Conservation (phyloP, 768 basidiomycete species). For the Polyporus arcularius region DNA sequence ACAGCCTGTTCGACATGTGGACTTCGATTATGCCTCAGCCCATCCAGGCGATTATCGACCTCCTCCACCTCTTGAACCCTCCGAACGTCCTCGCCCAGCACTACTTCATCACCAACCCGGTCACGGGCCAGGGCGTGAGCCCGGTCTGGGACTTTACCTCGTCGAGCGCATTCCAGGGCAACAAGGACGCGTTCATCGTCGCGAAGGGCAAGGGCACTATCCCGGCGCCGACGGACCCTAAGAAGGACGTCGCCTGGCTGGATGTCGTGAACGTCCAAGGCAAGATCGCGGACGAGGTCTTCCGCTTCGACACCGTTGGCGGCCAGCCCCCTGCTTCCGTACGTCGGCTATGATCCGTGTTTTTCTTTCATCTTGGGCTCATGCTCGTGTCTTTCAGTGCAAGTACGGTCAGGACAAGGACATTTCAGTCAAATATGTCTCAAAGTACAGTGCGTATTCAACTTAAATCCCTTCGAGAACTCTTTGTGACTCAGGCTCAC, state of each 20-base stretch:
- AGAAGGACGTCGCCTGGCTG: conserved; percentile 39
- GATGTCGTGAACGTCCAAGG: conserved; percentile 31
- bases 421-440: conserved; percentile 28
- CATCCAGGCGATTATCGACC: conserved; percentile 25
- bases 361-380: background rate
- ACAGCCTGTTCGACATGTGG: conserved; percentile 20
- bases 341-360: background rate
- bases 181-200: conserved; percentile 28
- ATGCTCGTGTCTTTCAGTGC: conserved; percentile 18
- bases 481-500: background rate
- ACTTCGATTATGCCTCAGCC: conserved; percentile 7
- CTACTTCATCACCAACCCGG: conserved; percentile 38
- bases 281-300: conserved; percentile 29
- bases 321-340: conserved; percentile 36
- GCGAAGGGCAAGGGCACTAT: conserved; percentile 27
- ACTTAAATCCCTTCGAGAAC: no score
- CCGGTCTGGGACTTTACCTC: conserved; percentile 38
- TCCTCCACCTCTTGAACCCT: conserved; percentile 21
- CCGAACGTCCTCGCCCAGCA: conserved; percentile 35
- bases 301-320: conserved; percentile 32
- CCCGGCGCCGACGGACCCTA: conserved; percentile 28
- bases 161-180: conserved; percentile 22
- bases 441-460: conserved; percentile 25
- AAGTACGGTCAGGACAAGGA: conserved; percentile 21
- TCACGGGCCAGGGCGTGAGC: conserved; percentile 28